Conservation (phyloP, 2,329 filamentous ascomycete species). For the Trichoderma sp. region DNA sequence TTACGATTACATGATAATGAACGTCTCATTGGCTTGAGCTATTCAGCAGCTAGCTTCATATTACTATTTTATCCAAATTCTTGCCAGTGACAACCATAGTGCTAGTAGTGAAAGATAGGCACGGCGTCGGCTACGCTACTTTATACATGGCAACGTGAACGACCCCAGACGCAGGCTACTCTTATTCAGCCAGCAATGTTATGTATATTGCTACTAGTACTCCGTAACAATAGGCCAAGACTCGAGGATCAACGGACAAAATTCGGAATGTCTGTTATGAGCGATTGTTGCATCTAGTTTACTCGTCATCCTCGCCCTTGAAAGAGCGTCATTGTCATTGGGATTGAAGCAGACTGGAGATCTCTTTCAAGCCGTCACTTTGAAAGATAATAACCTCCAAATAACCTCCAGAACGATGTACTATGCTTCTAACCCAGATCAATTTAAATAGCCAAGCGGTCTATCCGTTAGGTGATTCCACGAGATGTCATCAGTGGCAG, state of each 20-base stretch:
- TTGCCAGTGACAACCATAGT: neutral
- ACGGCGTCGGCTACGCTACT: neutral
- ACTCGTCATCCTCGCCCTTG: neutral
- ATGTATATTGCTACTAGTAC: neutral
- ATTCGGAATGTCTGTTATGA: neutral
- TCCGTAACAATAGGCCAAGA: neutral
- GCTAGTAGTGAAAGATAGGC: neutral
- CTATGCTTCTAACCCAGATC: neutral
- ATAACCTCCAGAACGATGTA: no score
- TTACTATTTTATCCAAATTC: neutral
- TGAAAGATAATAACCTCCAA: no score
- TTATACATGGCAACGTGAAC: neutral
- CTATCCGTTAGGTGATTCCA: neutral
- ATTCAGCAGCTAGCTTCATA: neutral
- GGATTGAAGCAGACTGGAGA: neutral
- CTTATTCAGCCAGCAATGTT: neutral
- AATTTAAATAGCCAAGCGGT: neutral
- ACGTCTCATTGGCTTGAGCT: neutral
- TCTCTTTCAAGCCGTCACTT: neutral
- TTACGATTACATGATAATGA: conserved; percentile 1
- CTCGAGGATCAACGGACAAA: neutral
- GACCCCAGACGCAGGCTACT: neutral
- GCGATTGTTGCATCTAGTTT: neutral
- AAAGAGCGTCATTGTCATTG: neutral
- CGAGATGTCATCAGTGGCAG: neutral